Conservation (phyloP, 192 early-diverging fungal species). For the Haplosporangium gracile region DNA sequence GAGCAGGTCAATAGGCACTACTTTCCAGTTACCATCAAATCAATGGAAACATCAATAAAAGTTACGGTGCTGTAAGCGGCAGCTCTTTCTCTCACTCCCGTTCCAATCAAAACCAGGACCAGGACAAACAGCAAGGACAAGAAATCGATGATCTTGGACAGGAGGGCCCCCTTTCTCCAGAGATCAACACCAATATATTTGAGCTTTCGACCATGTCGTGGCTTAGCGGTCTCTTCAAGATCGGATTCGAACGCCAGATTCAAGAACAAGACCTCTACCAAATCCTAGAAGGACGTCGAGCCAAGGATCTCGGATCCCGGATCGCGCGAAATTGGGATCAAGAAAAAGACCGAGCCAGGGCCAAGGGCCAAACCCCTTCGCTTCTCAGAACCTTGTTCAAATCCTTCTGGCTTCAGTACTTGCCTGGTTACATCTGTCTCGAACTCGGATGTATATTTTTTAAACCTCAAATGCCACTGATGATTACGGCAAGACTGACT, state of each 20-base stretch:
- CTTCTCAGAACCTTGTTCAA: constrained; percentile 12
- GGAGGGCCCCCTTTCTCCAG: constrained; percentile 34
- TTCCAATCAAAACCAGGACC: too few species aligned
- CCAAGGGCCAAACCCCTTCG: constrained; percentile 10
- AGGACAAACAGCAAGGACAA: too few species aligned
- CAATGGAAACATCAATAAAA: too few species aligned
- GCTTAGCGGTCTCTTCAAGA: constrained; percentile 35
- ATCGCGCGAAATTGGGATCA: background rate
- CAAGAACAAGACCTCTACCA: constrained; percentile 50
- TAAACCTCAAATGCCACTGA: background rate
- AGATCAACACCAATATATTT: constrained; percentile 35
- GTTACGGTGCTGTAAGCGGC: too few species aligned
- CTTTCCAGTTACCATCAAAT: too few species aligned
- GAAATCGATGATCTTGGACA: background rate
- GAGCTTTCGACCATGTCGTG: constrained; percentile 32
- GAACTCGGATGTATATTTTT: constrained; percentile 23
- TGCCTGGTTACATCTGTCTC: constrained; percentile 23
- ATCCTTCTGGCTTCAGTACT: constrained; percentile 20
- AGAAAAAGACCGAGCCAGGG: constrained; percentile 9
- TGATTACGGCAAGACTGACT: too few species aligned
- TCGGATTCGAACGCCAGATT: constrained; percentile 37
- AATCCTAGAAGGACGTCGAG: constrained; percentile 29
- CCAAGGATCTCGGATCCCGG: constrained; percentile 5
- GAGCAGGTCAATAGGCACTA: too few species aligned
- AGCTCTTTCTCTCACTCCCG: too few species aligned